Conservation (phyloP, 805 yeast genomes). For the Peterozyma toletana region DNA sequence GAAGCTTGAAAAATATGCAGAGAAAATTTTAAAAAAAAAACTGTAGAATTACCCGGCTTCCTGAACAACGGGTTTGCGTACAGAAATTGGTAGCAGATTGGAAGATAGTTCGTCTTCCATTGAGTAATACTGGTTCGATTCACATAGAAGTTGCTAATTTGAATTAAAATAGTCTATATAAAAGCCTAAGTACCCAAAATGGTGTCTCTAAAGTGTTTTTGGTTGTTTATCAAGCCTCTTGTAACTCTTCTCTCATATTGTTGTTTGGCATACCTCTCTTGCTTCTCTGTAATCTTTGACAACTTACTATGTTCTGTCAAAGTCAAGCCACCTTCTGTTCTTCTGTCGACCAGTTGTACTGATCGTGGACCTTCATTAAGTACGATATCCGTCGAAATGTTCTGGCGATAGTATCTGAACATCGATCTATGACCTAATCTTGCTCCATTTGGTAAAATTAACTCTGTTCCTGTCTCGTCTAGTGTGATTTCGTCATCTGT, state of each 20-base stretch:
- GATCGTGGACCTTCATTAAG: slow-evolving; percentile 53
- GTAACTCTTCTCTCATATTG: slow-evolving; percentile 42
- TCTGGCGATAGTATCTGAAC: slow-evolving; percentile 55
- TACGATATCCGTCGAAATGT: slow-evolving; percentile 30
- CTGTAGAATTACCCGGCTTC: neutral
- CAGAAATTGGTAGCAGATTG: too few species aligned
- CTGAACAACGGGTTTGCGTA: too few species aligned
- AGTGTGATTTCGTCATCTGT: slow-evolving; percentile 25
- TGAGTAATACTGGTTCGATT: too few species aligned
- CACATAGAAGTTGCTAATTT: too few species aligned
- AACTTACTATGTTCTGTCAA: slow-evolving; percentile 46
- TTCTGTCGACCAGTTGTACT: slow-evolving; percentile 55
- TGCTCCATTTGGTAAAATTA: slow-evolving; percentile 61
- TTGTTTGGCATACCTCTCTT: slow-evolving; percentile 26
- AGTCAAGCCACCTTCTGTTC: slow-evolving; percentile 43
- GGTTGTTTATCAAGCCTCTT: slow-evolving; percentile 52
- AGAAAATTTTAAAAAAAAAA: neutral
- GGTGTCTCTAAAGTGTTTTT: slow-evolving; percentile 70
- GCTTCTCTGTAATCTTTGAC: slow-evolving; percentile 38
- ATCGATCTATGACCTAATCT: slow-evolving; percentile 67
- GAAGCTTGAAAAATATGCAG: neutral
- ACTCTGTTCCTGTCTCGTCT: slow-evolving; percentile 52
- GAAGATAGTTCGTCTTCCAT: too few species aligned
- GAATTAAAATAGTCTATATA: too few species aligned
- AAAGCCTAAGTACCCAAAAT: slow-evolving; percentile 29